Evolutionary conservation across 1,139 yeast genomes (phyloP), one percentile per base, ranked within the genome.

Genomic region (Magnusiomyces fungicola): DNA sequence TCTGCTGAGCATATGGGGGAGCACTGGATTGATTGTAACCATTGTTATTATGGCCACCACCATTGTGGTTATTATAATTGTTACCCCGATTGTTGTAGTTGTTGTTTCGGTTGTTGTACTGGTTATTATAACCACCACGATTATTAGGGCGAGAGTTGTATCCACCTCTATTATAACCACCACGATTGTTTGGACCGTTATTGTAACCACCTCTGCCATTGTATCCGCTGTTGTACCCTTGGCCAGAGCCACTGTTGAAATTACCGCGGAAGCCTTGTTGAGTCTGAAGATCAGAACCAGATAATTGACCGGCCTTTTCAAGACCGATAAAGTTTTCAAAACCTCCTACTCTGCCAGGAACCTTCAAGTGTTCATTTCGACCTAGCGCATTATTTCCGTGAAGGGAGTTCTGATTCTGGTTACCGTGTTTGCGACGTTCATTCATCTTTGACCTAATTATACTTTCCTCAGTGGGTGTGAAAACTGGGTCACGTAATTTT

Each of bases 401-500:
- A 24, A 50, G 64, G 56, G 64, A 61, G 55, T 48, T 59, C 56
- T 48, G 61, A 51, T 55, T 66, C 50, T 54, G 65, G 50, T 59
- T 56, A 43, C 61, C 60, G 27, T 53, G 50, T 33, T 56, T 54
- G 36, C 53, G 55, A 2, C 39, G 19, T 18, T 49, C 51, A 7
- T 48, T 49, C n/a, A 36, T 43, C 18, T 33, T 29, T 9, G 43
- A 25, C 16, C 48, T 50, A 19, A 40, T 50, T 6, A 42, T 33
- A 21, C 30, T 23, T 21, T 48, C 52, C 21, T 47, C 48, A n/a
- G 49, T 48, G 34, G 53, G 57, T 5, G 80, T 79, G 45, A 90
- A 71, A 2, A 82, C 82, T 12, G 75, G 73, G 21, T 69, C 68
- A 53, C 81, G 81, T 1, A 88, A 75, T 53, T 81, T 79, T 58